Evolutionary conservation across 306 rosid species (phyloP), one percentile per base, ranked within the genome.

Genomic region (Trifolium pratense): DNA sequence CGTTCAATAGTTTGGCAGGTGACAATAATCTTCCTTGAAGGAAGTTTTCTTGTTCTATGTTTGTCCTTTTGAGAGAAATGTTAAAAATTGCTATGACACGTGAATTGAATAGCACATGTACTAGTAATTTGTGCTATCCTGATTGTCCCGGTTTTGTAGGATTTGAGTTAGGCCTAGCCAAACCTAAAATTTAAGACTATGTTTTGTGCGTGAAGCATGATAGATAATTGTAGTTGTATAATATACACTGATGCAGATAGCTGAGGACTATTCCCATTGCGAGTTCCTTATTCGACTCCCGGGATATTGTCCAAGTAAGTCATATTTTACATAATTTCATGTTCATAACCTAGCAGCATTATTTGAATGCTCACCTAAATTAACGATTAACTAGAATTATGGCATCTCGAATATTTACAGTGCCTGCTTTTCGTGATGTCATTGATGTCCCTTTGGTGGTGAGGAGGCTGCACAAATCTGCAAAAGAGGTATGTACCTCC

Each of bases 1-100:
- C 95, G 99, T 37, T 88, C 99, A 61, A 95, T 88, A 66, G 97
- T 91, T 43, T 95, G 97, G 99, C 97, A 94, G 99, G 99, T 91
- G 57, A 81, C 18, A 15, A 4, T 74, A 32, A 46, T 67, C 46
- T 82, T 60, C 74, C 64, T 70, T 16, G 64, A 61, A 43, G 73
- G 76, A 58, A 52, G 57, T 52, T 66, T 46, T 59, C 36, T 36
- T 62, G 32, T 31, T 37, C 25, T 13, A 45, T 66, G 26, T 55
- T 56, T 71, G 40, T 65, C 59, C 7, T 39, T 62, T 21, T 60
- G 34, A 76, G 14, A 40, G 46, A 73, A 51, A 58, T 61, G 18
- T 76, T 15, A 57, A 13, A 65, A 43, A 12, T 78, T 73, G 23
- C 34, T 7, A 6, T 7, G 8, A 15, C 59, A 63, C 11, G 1